Evolutionary conservation across 2,329 filamentous ascomycete genomes (phyloP), one percentile per base, ranked within the genome.

Genomic region (Xylariaceae sp.): DNA sequence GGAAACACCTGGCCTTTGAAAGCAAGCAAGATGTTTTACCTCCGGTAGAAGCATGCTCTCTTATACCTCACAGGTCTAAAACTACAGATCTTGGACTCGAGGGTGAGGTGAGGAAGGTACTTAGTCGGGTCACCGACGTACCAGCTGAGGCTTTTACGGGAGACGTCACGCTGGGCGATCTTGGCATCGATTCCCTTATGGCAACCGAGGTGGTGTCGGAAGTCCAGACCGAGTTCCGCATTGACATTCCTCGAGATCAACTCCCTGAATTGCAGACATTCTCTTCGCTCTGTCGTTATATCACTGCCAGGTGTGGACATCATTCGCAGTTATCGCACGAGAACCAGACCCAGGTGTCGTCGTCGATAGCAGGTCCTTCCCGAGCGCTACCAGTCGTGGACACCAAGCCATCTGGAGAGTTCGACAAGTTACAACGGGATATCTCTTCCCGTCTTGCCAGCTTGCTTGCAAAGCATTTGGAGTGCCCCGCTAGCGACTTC

Each of bases 161-260:
- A 41, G 9, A 75, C 15, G 66, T 66, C 5, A 61, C 71, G 13
- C 69, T 80, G n/a, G 72, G 69, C 5, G 75, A 79, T 45, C 58
- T 80, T 2, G 79, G 79, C 1, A 78, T 81, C 37, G 79, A 82
- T 65, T 82, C 79, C 0, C 69, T 82, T 0, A 76, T 79, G 73
- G 76, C 72, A 0, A 80, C 80, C 75, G 79, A 82, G 63, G 71
- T 1, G 79, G 81, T 55, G 62, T 79, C 2, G 74, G 78, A 51
- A 55, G 58, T 1, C 62, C 63, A 0, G 78, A 81, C 59, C 69
- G 54, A 7, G 35, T 51, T 48, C 55, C 37, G 15, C 54, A 55
- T 56, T 10, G 57, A 59, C 34, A 47, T 61, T 7, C 37, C 39
- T 9, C 37, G 13, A 41, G 37, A 41, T 2, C 4, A 13, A 9